Conservation (phyloP, 1,139 yeast species). For the Spencermartinsiella ligniputridi region DNA sequence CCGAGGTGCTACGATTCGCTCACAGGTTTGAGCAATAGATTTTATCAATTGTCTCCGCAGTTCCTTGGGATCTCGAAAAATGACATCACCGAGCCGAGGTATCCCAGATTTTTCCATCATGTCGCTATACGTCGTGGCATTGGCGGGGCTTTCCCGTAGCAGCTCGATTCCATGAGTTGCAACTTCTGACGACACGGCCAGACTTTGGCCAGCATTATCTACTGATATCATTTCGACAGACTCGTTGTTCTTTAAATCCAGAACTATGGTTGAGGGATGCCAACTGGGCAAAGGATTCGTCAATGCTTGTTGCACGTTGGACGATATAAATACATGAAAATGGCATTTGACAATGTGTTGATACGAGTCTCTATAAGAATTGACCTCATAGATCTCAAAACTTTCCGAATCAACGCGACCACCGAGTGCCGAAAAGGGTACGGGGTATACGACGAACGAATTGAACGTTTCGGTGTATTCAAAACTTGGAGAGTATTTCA, state of each 20-base stretch:
- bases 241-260: slow-evolving; percentile 18
- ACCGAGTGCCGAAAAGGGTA: slow-evolving; percentile 25
- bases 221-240: slow-evolving; percentile 7
- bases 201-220: slow-evolving; percentile 6
- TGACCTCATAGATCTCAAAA: slow-evolving; percentile 32
- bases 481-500: slow-evolving; percentile 28
- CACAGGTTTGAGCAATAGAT: slow-evolving; percentile 28
- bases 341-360: slow-evolving; percentile 32
- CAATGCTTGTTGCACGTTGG: slow-evolving; percentile 19
- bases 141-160: slow-evolving; percentile 28
- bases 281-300: slow-evolving; percentile 15
- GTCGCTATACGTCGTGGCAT: slow-evolving; percentile 26
- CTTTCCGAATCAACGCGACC: slow-evolving; percentile 8
- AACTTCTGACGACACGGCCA: slow-evolving; percentile 19
- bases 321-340: slow-evolving; percentile 26
- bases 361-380: slow-evolving; percentile 28
- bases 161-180: slow-evolving; percentile 28
- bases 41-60: slow-evolving; percentile 20
- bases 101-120: slow-evolving; percentile 26
- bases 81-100: slow-evolving; percentile 19
- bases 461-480: slow-evolving; percentile 34
- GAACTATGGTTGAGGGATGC: slow-evolving; percentile 23
- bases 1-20: slow-evolving; percentile 20
- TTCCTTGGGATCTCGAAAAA: slow-evolving; percentile 18
- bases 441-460: slow-evolving; percentile 34